Evolutionary conservation across 345 rosid genomes (phyloP).

Genomic region (Eucalyptus grandis): DNA sequence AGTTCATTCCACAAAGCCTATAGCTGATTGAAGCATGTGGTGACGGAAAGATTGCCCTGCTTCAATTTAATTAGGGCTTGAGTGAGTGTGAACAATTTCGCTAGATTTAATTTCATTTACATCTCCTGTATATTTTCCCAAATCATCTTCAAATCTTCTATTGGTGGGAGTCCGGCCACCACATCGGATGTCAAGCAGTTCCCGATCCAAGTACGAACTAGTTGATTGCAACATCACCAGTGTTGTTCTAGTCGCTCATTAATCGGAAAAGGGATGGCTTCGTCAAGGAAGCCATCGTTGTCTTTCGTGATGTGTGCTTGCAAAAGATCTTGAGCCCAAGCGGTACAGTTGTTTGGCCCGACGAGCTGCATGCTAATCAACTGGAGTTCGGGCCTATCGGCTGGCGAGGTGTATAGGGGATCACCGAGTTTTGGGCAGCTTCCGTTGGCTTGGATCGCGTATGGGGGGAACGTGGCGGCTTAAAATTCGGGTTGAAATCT

Average conservation of each 20-base stretch:
- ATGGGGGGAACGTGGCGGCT: no score
- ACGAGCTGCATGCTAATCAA: background rate
- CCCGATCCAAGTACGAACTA: fast-evolving
- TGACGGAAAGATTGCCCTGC: background rate
- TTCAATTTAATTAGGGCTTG: background rate
- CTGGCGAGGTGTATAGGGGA: no score
- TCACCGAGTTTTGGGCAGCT: background rate
- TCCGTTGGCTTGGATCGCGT: background rate
- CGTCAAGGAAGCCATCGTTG: background rate
- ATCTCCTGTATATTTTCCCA: no score
- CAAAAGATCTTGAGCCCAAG: background rate
- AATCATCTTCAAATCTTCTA: no score
- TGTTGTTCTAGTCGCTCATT: background rate
- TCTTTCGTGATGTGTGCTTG: background rate
- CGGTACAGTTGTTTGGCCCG: fast-evolving
- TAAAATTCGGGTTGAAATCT: background rate
- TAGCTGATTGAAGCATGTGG: background rate
- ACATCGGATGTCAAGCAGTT: fast-evolving
- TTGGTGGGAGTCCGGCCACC: background rate
- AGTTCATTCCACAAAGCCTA: background rate
- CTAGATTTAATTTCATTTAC: fast-evolving
- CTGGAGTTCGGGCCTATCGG: background rate
- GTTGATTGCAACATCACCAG: fast-evolving
- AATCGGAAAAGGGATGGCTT: background rate
- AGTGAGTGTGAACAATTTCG: no score